Conservation (phyloP, 2,329 filamentous ascomycete species). For the Microascus cirrosus region DNA sequence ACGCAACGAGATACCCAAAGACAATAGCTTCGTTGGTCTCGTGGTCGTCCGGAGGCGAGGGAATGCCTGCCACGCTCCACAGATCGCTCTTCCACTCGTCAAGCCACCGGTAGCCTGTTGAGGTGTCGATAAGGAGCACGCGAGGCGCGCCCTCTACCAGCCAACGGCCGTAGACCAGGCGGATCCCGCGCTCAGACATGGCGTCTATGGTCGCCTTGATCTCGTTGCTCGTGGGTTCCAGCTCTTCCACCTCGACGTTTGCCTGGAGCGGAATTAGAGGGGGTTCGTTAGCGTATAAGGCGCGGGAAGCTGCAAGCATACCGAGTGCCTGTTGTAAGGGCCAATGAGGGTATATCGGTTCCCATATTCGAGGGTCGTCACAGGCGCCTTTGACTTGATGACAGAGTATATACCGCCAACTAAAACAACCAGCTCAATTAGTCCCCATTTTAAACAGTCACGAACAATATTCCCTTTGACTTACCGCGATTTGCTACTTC, state of each 20-base stretch:
- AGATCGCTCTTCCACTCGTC: slow-evolving; percentile 3
- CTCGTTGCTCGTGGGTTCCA: not conserved
- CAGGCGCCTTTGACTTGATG: slow-evolving; percentile 3
- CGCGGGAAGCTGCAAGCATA: not conserved
- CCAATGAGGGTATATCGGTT: slow-evolving; percentile 1
- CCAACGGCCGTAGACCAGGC: slow-evolving; percentile 2
- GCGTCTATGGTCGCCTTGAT: not conserved
- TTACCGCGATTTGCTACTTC: slow-evolving; percentile 93
- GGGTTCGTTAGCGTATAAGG: not conserved
- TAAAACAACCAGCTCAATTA: not conserved
- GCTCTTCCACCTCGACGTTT: not conserved
- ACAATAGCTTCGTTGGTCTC: slow-evolving; percentile 62
- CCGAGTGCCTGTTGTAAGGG: not conserved
- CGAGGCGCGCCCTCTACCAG: slow-evolving; percentile 1
- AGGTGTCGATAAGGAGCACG: slow-evolving; percentile 1
- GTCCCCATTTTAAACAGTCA: not conserved
- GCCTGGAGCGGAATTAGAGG: not conserved
- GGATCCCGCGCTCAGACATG: not conserved
- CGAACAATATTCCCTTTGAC: slow-evolving; percentile 12
- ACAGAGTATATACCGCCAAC: slow-evolving; percentile 4
- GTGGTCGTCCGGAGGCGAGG: slow-evolving; percentile 80
- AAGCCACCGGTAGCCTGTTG: not conserved
- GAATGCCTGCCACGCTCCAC: slow-evolving; percentile 87
- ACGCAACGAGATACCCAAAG: slow-evolving; percentile 2
- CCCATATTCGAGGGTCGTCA: not conserved